Evolutionary conservation across 176 grass and related monocot species (phyloP).

Genomic region (Carex myosuroides): DNA sequence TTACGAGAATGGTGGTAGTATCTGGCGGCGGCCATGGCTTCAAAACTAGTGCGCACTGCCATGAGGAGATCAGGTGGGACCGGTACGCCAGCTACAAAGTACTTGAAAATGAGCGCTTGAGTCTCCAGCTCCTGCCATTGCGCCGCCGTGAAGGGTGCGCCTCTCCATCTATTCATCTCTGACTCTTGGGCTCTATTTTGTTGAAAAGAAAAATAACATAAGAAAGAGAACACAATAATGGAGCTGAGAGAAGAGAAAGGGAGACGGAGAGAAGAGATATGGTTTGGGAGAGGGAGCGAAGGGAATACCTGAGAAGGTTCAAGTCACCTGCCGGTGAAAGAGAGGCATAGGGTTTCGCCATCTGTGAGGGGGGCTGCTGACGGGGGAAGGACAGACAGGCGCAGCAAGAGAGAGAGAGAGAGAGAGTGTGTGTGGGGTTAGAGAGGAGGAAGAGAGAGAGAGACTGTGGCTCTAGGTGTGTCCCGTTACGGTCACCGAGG

Average conservation of each 20-base stretch:
- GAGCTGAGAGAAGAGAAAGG: conserved; percentile 14
- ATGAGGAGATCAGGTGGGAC: conserved; percentile 75
- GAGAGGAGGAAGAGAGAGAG: not conserved
- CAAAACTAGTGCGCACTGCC: conserved; percentile 56
- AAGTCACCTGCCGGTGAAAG: conserved; percentile 61
- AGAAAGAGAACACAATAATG: not conserved
- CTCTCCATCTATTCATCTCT: conserved; percentile 26
- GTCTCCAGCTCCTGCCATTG: conserved; percentile 94
- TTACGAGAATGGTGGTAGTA: conserved; percentile 52
- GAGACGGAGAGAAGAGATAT: conserved; percentile 23
- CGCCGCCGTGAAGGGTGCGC: conserved; percentile 59
- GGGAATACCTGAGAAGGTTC: conserved; percentile 17
- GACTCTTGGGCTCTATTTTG: conserved; percentile 13
- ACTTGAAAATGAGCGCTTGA: conserved; percentile 86
- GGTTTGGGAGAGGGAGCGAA: conserved; percentile 22
- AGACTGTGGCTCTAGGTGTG: conserved; percentile 3
- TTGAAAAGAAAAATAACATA: not conserved
- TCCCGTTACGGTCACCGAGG: conserved; percentile 22
- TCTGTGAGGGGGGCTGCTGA: conserved; percentile 30
- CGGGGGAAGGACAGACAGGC: conserved; percentile 3
- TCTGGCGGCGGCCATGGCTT: conserved; percentile 49
- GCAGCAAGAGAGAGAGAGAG: not conserved
- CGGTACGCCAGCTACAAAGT: conserved; percentile 73
- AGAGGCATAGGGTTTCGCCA: conserved; percentile 81
- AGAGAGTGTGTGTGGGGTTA: not conserved